phyloP scores from a whole-genome alignment of 2,329 filamentous ascomycete species.

The Colletotrichum musicola region DNA sequence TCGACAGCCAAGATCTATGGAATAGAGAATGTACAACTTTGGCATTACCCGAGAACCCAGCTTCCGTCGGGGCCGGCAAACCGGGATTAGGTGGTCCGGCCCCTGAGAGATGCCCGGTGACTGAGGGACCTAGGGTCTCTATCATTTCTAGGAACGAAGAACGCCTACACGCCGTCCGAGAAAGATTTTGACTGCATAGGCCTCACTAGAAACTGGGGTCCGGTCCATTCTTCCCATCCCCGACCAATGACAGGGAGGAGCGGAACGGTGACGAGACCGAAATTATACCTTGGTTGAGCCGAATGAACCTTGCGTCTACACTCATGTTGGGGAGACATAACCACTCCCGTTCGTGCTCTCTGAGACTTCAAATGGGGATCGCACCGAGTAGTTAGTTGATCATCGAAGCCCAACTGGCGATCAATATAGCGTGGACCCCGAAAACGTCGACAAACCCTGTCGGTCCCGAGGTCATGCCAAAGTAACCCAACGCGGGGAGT shows the following conservation, averaged over 20 bases:
- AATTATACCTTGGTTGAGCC: too few relatives aligned
- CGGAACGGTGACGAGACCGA: too few relatives aligned
- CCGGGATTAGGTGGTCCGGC: not conserved
- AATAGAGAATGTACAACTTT: not conserved
- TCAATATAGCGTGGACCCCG: slow-evolving; percentile 4
- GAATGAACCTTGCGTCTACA: too few relatives aligned
- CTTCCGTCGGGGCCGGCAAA: not conserved
- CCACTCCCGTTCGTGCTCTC: not conserved
- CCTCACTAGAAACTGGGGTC: not conserved
- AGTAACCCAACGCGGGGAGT: not conserved
- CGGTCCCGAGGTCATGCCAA: not conserved
- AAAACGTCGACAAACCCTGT: not conserved
- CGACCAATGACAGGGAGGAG: too few relatives aligned
- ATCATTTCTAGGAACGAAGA: not conserved
- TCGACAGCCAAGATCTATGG: not conserved
- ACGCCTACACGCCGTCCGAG: not conserved
- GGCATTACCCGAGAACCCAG: not conserved
- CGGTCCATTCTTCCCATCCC: too few relatives aligned
- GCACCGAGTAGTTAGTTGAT: not conserved
- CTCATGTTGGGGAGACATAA: too few relatives aligned
- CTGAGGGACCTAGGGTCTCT: not conserved
- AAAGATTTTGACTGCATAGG: not conserved
- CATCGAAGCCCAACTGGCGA: slow-evolving; percentile 22
- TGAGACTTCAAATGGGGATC: not conserved
- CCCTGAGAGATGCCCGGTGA: not conserved